phyloP scores from a whole-genome alignment of 2,329 filamentous ascomycete genomes.

The Moelleriella libera region DNA sequence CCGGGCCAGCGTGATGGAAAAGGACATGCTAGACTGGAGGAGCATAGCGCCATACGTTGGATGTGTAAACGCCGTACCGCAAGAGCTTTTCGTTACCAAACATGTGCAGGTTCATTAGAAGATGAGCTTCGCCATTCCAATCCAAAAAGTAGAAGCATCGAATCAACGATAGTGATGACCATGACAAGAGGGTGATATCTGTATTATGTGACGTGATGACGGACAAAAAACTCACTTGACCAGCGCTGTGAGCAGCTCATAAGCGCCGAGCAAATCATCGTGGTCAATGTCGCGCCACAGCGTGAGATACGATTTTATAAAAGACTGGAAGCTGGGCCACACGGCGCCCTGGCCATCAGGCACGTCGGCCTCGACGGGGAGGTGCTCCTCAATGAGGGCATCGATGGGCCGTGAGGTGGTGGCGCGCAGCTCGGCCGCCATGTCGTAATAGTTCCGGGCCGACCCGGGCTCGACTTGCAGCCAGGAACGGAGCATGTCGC shows the following conservation, averaged over 20 bases:
- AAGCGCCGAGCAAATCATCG: slow-evolving; percentile 59
- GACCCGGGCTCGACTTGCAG: slow-evolving; percentile 63
- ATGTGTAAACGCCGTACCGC: slow-evolving; percentile 68
- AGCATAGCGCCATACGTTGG: slow-evolving; percentile 68
- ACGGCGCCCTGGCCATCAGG: slow-evolving; percentile 48
- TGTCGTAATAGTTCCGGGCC: slow-evolving; percentile 49
- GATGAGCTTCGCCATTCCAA: too few relatives aligned
- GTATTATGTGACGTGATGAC: background rate
- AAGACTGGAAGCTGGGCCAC: slow-evolving; percentile 66
- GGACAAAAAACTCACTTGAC: slow-evolving; percentile 49
- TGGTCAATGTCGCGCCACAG: slow-evolving; percentile 74
- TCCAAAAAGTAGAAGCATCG: too few relatives aligned
- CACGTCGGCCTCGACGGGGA: slow-evolving; percentile 52
- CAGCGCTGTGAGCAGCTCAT: slow-evolving; percentile 58
- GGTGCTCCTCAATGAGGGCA: slow-evolving; percentile 44
- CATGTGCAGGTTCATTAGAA: too few relatives aligned
- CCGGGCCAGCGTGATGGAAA: slow-evolving; percentile 66
- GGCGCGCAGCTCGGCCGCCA: slow-evolving; percentile 52
- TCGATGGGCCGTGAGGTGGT: slow-evolving; percentile 37
- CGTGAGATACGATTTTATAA: slow-evolving; percentile 67
- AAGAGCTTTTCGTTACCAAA: slow-evolving; percentile 41
- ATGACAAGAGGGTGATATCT: too few relatives aligned
- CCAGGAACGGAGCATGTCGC: slow-evolving; percentile 50
- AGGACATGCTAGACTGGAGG: slow-evolving; percentile 68
- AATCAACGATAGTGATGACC: too few relatives aligned